phyloP scores from a whole-genome alignment of 2,329 filamentous ascomycete genomes.

The Colletotrichum euphorbiae region DNA sequence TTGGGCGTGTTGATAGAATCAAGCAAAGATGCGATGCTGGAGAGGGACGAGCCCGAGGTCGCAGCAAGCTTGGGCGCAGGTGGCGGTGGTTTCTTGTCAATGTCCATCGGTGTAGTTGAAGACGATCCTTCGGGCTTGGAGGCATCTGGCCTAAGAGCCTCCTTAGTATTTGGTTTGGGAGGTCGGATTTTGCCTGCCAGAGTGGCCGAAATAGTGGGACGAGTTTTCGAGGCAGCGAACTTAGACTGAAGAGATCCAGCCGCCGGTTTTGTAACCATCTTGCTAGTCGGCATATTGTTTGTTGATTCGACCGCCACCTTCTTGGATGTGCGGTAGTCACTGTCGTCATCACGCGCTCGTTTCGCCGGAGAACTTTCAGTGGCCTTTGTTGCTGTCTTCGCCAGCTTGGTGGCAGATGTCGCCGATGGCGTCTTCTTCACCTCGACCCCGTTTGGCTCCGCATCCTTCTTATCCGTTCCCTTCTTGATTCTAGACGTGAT shows the following conservation, averaged over 20 bases:
- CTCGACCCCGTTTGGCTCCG: slow-evolving; percentile 43
- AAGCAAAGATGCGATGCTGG: slow-evolving; percentile 66
- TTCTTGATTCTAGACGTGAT: slow-evolving; percentile 64
- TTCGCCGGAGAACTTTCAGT: slow-evolving; percentile 49
- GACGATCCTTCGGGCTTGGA: slow-evolving; percentile 38
- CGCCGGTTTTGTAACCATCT: slow-evolving; percentile 51
- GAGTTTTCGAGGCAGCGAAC: slow-evolving; percentile 46
- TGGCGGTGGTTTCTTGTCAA: slow-evolving; percentile 38
- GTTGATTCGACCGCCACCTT: slow-evolving; percentile 57
- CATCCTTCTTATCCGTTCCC: slow-evolving; percentile 43
- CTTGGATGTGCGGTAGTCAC: slow-evolving; percentile 54
- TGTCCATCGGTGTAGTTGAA: slow-evolving; percentile 34
- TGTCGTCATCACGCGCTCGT: slow-evolving; percentile 54
- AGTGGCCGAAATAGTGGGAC: slow-evolving; percentile 45
- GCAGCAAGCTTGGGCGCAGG: slow-evolving; percentile 44
- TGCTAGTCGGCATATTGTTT: slow-evolving; percentile 53
- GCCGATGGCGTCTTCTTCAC: slow-evolving; percentile 42
- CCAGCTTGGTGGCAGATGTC: slow-evolving; percentile 33
- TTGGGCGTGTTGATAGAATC: slow-evolving; percentile 61
- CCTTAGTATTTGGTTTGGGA: slow-evolving; percentile 47
- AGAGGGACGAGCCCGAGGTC: slow-evolving; percentile 53
- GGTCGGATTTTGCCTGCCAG: slow-evolving; percentile 63
- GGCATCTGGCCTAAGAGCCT: slow-evolving; percentile 42
- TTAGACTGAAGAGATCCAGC: slow-evolving; percentile 45
- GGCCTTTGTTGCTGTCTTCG: slow-evolving; percentile 49